These are phyloP conservation scores for Eucalyptus erythrocorys DNA, from an alignment of 345 rosid species.

Conservation along the genomic window DNA sequence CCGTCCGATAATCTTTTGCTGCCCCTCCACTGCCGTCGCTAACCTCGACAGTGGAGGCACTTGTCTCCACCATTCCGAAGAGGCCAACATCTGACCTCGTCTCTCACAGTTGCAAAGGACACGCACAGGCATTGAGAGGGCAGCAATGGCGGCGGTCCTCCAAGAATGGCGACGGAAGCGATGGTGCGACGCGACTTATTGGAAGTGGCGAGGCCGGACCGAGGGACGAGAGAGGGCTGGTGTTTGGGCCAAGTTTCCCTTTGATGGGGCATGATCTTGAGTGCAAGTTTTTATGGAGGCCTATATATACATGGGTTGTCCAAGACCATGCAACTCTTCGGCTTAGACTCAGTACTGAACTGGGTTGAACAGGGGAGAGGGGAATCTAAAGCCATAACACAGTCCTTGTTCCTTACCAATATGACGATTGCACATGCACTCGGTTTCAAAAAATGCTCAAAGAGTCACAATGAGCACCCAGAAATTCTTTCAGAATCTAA, in stretches of 20 bases:
- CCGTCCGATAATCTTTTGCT: rapidly evolving
- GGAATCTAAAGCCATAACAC: neutral
- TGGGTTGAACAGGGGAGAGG: neutral
- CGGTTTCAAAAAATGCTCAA: neutral
- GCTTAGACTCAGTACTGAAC: neutral
- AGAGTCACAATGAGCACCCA: neutral
- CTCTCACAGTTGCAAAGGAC: neutral
- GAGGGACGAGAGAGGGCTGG: neutral
- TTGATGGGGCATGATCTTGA: neutral
- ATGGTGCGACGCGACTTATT: neutral
- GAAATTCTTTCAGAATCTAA: neutral
- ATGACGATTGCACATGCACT: neutral
- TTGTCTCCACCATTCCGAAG: neutral
- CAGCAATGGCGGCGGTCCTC: neutral
- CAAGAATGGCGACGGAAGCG: neutral
- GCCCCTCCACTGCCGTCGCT: neutral
- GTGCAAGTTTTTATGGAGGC: neutral
- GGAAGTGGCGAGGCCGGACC: neutral
- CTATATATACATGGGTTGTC: neutral
- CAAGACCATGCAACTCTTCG: neutral
- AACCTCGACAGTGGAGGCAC: neutral
- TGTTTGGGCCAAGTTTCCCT: neutral
- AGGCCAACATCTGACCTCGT: neutral
- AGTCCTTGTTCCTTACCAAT: neutral
- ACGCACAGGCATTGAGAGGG: neutral